Evolutionary conservation across 2,329 filamentous ascomycete genomes (phyloP).

Genomic region (Penicillium sp.): DNA sequence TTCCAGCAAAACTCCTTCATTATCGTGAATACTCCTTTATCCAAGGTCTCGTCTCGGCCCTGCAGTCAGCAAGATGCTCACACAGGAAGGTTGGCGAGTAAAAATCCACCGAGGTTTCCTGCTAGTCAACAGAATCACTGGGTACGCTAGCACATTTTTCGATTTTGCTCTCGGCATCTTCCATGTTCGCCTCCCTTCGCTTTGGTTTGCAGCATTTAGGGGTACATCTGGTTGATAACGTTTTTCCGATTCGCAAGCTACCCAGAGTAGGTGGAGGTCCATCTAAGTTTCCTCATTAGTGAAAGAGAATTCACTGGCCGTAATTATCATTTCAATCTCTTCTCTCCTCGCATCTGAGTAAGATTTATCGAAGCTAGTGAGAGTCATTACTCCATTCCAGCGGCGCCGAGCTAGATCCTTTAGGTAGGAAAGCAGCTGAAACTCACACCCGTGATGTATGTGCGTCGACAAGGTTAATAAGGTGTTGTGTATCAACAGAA

Average conservation of each 20-base stretch:
- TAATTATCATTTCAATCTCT: neutral
- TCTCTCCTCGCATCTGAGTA: neutral
- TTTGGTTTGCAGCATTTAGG: too few species aligned
- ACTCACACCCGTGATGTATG: too few species aligned
- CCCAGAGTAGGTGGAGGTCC: slow-evolving; percentile 9
- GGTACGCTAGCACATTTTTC: slow-evolving; percentile 4
- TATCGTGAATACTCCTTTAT: too few species aligned
- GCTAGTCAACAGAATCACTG: slow-evolving; percentile 57
- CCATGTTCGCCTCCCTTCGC: neutral
- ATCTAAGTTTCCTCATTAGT: neutral
- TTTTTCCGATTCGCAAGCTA: slow-evolving; percentile 1
- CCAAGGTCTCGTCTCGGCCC: slow-evolving; percentile 62
- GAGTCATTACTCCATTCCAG: neutral
- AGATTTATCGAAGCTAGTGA: neutral
- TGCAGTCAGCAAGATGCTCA: slow-evolving; percentile 70
- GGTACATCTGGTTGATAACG: neutral
- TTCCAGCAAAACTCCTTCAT: too few species aligned
- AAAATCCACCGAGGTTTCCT: slow-evolving; percentile 66
- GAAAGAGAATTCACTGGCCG: neutral
- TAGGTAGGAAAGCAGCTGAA: too few species aligned
- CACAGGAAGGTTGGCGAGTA: slow-evolving; percentile 76
- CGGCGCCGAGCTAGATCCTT: too few species aligned
- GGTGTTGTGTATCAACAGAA: too few species aligned
- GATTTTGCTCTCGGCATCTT: slow-evolving; percentile 11
- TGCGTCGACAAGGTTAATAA: too few species aligned